phyloP scores from a whole-genome alignment of 108 stramenopile genomes.

The Cyclotella atomus region DNA sequence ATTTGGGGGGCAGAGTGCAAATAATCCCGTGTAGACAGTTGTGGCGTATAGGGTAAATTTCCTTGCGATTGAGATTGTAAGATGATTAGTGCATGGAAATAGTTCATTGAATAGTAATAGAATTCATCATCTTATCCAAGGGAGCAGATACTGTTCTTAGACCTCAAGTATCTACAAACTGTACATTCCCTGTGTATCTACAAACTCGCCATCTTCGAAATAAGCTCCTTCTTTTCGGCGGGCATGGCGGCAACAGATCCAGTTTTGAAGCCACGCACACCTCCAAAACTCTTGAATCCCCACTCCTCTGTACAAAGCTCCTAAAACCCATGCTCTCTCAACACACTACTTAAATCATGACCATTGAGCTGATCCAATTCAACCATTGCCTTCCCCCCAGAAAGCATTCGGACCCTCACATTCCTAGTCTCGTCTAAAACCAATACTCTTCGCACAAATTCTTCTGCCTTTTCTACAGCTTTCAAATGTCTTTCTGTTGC shows the following conservation, averaged over 20 bases:
- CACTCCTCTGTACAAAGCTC: constrained; percentile 31
- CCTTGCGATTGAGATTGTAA: neutral
- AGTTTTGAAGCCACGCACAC: constrained; percentile 41
- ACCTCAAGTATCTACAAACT: too few relatives aligned
- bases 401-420: constrained; percentile 71
- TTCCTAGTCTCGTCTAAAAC: constrained; percentile 54
- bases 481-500: constrained; percentile 75
- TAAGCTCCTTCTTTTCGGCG: neutral
- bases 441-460: constrained; percentile 56
- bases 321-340: constrained; percentile 37
- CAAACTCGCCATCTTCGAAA: neutral
- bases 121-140: too few relatives aligned
- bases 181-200: neutral
- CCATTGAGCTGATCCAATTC: constrained; percentile 59
- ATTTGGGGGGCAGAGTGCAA: constrained; percentile 33
- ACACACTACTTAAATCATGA: neutral
- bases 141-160: too few relatives aligned
- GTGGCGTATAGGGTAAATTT: too few relatives aligned
- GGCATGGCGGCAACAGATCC: constrained; percentile 45
- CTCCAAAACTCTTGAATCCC: constrained; percentile 45
- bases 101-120: too few relatives aligned
- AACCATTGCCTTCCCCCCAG: constrained; percentile 68
- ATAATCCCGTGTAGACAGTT: neutral
- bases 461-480: constrained; percentile 76
- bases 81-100: too few relatives aligned